Conservation (phyloP, 768 basidiomycete species). For the Lepiota brunneoincarnata region DNA sequence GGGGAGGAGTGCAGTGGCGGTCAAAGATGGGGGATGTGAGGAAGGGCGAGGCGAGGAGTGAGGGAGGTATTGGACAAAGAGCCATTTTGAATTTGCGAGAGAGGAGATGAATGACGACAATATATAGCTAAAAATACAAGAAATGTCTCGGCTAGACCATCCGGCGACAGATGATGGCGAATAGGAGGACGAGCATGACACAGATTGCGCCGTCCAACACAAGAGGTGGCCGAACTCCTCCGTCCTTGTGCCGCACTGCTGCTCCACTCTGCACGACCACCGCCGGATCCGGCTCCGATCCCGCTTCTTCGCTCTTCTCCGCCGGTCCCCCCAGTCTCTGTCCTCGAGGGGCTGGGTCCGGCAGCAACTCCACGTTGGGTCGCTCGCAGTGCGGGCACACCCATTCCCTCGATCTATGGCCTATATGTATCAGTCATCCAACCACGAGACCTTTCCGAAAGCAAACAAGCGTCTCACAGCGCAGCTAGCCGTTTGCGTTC, state of each 20-base stretch:
- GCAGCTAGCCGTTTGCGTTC: conserved; percentile 79
- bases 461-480: conserved; percentile 46
- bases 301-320: background rate
- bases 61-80: conserved; percentile 54
- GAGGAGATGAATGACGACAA: conserved; percentile 6
- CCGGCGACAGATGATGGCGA: conserved; percentile 66
- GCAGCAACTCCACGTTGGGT: conserved; percentile 66
- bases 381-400: conserved; percentile 70
- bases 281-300: background rate
- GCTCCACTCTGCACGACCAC: background rate
- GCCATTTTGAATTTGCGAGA: conserved; percentile 24
- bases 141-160: conserved; percentile 32
- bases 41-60: conserved; percentile 52
- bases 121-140: conserved; percentile 12
- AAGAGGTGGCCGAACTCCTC: conserved; percentile 47
- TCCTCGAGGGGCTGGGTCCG: conserved; percentile 36
- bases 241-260: conserved; percentile 8
- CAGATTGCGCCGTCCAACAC: conserved; percentile 75
- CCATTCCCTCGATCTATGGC: conserved; percentile 74
- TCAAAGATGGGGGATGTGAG: conserved; percentile 52
- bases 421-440: background rate
- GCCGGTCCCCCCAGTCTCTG: background rate
- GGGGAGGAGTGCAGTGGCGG: conserved; percentile 29
- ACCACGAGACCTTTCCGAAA: background rate
- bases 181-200: conserved; percentile 63